Conservation (phyloP, 2,329 filamentous ascomycete genomes). For the Penicillium sp. region DNA sequence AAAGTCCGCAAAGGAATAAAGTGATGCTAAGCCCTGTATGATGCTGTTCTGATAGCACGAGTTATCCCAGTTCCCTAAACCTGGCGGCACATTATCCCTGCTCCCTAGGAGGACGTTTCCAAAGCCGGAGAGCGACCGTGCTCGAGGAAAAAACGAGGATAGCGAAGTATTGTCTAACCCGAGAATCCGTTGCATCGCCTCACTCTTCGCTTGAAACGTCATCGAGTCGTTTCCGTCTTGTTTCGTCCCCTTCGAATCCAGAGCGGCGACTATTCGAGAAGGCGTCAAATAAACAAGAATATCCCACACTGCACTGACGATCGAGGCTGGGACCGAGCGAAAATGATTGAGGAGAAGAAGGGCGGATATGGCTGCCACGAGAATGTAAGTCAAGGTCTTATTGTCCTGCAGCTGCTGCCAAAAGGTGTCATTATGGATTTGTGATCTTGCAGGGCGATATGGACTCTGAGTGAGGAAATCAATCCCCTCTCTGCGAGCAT, state of each 20-base stretch:
- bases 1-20: slow-evolving; percentile 72
- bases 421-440: slow-evolving; percentile 40
- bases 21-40: slow-evolving; percentile 79
- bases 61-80: slow-evolving; percentile 90
- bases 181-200: slow-evolving; percentile 67
- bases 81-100: slow-evolving; percentile 52
- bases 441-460: slow-evolving; percentile 31
- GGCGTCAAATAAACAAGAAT: slow-evolving; percentile 45
- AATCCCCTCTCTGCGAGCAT: slow-evolving; percentile 37
- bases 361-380: slow-evolving; percentile 34
- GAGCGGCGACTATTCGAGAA: slow-evolving; percentile 45
- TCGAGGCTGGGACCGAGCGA: slow-evolving; percentile 33
- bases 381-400: slow-evolving; percentile 34
- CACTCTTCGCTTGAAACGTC: slow-evolving; percentile 62
- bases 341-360: slow-evolving; percentile 39
- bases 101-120: slow-evolving; percentile 47
- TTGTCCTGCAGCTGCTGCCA: slow-evolving; percentile 33
- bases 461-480: slow-evolving; percentile 36
- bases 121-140: slow-evolving; percentile 62
- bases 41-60: slow-evolving; percentile 98
- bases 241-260: slow-evolving; percentile 57
- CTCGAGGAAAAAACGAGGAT: slow-evolving; percentile 61
- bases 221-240: slow-evolving; percentile 42
- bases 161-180: slow-evolving; percentile 64
- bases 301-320: slow-evolving; percentile 44